Percentiles rank a stretch among this genome's conserved stretches.
These are phyloP conservation scores for Collariella sp. DNA, from an alignment of 495 filamentous ascomycete genomes.

Conservation along the genomic window DNA sequence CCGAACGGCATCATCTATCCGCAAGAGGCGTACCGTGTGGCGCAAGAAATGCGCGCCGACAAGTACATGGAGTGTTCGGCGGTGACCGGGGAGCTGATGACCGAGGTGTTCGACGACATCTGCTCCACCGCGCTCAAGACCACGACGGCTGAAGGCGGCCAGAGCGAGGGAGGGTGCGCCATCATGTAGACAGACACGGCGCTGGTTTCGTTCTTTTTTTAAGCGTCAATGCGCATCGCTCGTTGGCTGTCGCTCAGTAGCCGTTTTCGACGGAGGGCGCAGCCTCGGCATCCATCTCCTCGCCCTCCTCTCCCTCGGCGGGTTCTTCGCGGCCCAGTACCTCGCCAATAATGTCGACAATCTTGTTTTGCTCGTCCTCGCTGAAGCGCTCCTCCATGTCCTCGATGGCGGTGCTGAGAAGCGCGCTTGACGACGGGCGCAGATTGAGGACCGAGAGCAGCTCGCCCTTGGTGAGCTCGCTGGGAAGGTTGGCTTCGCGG, in stretches of 20 bases:
- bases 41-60: constrained; percentile 77
- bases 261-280: constrained; percentile 29
- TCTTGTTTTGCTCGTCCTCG: constrained; percentile 34
- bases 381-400: constrained; percentile 38
- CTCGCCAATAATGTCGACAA: constrained; percentile 35
- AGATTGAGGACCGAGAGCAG: constrained; percentile 39
- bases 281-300: constrained; percentile 18
- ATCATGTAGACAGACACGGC: constrained; percentile 21
- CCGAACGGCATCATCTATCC: constrained; percentile 63
- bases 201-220: neutral
- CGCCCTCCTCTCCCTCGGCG: constrained; percentile 14
- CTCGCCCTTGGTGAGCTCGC: constrained; percentile 40
- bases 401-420: constrained; percentile 37
- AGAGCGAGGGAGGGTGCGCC: constrained; percentile 37
- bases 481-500: constrained; percentile 20
- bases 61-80: constrained; percentile 87
- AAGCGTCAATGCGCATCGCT: neutral
- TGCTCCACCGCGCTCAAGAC: constrained; percentile 59
- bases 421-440: constrained; percentile 28
- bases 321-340: constrained; percentile 31
- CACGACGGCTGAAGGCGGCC: constrained; percentile 37
- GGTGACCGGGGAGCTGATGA: constrained; percentile 70
- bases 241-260: constrained; percentile 1
- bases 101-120: constrained; percentile 68
- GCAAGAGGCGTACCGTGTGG: constrained; percentile 62